Conservation (phyloP, 2,329 filamentous ascomycete genomes). For the Trichothecium sympodiale region DNA sequence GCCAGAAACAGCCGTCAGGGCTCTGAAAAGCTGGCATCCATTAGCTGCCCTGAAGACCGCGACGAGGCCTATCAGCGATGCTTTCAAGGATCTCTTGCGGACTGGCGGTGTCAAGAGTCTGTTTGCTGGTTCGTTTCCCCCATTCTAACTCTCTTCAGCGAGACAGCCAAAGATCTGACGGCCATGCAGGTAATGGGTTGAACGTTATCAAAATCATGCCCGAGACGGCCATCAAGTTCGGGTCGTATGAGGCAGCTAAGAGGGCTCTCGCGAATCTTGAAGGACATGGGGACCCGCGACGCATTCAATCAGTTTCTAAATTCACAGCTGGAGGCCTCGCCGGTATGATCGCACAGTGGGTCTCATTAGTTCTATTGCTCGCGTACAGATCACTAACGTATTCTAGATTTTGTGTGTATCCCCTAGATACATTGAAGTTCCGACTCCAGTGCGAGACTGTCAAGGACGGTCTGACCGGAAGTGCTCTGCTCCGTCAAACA, state of each 20-base stretch:
- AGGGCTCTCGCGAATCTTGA: constrained; percentile 75
- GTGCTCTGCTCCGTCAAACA: constrained; percentile 70
- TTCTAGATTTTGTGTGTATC: constrained; percentile 76
- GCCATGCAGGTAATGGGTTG: constrained; percentile 70
- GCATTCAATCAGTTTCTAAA: constrained; percentile 74
- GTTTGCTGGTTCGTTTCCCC: constrained; percentile 64
- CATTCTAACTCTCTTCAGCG: background rate
- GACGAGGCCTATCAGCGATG: constrained; percentile 58
- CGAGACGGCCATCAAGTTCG: constrained; percentile 96
- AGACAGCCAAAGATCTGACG: background rate
- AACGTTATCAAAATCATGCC: constrained; percentile 99
- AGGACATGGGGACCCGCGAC: constrained; percentile 71
- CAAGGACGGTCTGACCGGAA: constrained; percentile 71
- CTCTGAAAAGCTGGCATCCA: constrained; percentile 55
- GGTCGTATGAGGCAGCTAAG: constrained; percentile 93
- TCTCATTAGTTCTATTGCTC: too few relatives aligned
- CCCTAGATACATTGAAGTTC: constrained; percentile 73
- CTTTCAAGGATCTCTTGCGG: constrained; percentile 68
- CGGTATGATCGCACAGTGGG: constrained; percentile 86
- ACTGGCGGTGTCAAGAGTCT: constrained; percentile 80
- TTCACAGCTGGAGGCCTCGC: constrained; percentile 85
- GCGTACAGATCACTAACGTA: constrained; percentile 8
- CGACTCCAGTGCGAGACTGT: constrained; percentile 91
- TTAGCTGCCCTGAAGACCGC: constrained; percentile 54
- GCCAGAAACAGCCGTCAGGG: constrained; percentile 43